phyloP scores from a whole-genome alignment of 2,329 filamentous ascomycete genomes.

The Trichoderma sp. region DNA sequence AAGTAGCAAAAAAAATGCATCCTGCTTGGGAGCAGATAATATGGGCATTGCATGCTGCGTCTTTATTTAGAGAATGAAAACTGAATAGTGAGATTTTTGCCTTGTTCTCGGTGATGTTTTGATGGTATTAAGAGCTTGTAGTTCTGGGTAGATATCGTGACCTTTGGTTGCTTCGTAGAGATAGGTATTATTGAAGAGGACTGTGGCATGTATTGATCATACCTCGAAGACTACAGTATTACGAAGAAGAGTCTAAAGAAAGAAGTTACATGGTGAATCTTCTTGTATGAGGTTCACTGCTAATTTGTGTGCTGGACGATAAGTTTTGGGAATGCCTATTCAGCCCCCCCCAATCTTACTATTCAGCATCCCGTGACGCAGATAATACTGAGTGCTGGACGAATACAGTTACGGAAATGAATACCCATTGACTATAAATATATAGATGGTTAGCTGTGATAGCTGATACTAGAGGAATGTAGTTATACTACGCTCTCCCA shows the following conservation, averaged over 20 bases:
- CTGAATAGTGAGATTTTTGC: neutral
- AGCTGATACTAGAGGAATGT: too few species aligned
- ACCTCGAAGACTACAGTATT: neutral
- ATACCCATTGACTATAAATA: too few species aligned
- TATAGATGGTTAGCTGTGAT: too few species aligned
- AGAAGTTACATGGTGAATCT: neutral
- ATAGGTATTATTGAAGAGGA: neutral
- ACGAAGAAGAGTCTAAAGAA: neutral
- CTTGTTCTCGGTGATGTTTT: neutral
- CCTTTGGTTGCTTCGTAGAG: neutral
- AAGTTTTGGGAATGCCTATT: too few species aligned
- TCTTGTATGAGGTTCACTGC: neutral
- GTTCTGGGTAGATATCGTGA: neutral
- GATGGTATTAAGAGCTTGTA: neutral
- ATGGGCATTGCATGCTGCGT: neutral
- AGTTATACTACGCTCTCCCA: too few species aligned
- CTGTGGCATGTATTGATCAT: neutral
- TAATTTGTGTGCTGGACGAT: neutral
- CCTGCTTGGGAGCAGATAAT: neutral
- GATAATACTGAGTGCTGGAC: too few species aligned
- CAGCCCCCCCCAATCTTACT: too few species aligned
- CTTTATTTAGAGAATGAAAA: neutral
- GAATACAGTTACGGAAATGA: too few species aligned
- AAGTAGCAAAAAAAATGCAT: neutral
- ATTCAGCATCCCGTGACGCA: too few species aligned